Percentiles rank a stretch among this genome's conserved stretches.
Conservation (phyloP, 495 filamentous ascomycete genomes). For the Chaetomidium leptoderma region DNA sequence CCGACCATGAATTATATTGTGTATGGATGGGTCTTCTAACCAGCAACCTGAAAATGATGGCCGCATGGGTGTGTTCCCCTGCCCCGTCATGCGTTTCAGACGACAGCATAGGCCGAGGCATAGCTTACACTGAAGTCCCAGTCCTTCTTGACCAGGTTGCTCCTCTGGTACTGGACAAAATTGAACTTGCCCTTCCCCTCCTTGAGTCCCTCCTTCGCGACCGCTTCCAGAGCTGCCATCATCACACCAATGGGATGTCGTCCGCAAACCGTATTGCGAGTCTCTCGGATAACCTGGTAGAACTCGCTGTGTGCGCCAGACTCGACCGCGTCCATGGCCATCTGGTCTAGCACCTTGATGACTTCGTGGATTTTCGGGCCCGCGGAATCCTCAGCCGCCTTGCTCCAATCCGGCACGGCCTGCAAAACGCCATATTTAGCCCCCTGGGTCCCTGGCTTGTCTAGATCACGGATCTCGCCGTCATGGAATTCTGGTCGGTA, state of each 20-base stretch:
- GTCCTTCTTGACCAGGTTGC: conserved; percentile 64
- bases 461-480: conserved; percentile 23
- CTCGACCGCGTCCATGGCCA: conserved; percentile 78
- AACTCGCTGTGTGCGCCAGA: conserved; percentile 67
- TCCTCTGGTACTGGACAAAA: conserved; percentile 89
- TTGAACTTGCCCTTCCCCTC: conserved; percentile 60
- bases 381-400: conserved; percentile 17
- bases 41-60: conserved; percentile 5
- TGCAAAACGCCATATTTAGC: conserved; percentile 47
- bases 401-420: conserved; percentile 46
- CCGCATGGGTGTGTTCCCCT: neutral
- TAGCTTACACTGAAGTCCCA: conserved; percentile 93
- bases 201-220: conserved; percentile 36
- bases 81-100: conserved; percentile 28
- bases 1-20: no score
- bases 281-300: conserved; percentile 60
- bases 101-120: conserved; percentile 70
- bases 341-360: conserved; percentile 74
- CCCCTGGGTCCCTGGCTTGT: conserved; percentile 49
- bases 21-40: neutral
- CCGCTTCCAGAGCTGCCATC: conserved; percentile 76
- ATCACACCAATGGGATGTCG: conserved; percentile 92
- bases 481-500: conserved; percentile 52
- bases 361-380: conserved; percentile 73
- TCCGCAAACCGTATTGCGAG: conserved; percentile 91